Evolutionary conservation across 805 yeast genomes (phyloP).

Genomic region (Cyberlindnera mississippiensis): DNA sequence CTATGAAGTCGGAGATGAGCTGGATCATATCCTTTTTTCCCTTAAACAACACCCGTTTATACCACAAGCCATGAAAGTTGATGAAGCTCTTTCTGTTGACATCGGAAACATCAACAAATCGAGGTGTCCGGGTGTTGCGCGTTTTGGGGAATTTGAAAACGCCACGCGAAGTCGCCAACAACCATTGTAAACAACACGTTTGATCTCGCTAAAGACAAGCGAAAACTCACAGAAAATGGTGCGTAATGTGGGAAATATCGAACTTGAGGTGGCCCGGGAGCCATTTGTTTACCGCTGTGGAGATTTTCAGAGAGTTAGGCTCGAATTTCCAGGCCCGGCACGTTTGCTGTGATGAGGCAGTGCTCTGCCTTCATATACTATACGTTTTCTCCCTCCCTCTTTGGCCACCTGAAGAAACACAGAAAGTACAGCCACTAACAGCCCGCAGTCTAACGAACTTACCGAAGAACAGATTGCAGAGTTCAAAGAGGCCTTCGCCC

Average conservation of each 20-base stretch:
- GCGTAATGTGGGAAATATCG: not conserved
- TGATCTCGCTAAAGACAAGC: not conserved
- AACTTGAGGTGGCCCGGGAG: too few relatives aligned
- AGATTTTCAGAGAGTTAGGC: too few relatives aligned
- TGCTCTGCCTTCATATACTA: not conserved
- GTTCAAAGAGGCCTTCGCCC: conserved; percentile 95
- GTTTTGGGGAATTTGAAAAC: not conserved
- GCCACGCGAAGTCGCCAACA: conserved; percentile 1
- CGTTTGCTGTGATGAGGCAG: conserved; percentile 1
- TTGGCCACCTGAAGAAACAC: too few relatives aligned
- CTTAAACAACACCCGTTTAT: too few relatives aligned
- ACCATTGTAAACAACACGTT: not conserved
- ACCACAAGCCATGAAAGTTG: too few relatives aligned
- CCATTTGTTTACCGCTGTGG: too few relatives aligned
- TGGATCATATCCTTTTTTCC: not conserved
- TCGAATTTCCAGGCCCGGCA: not conserved
- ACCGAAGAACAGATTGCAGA: conserved; percentile 96
- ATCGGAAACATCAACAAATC: not conserved
- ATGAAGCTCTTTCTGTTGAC: too few relatives aligned
- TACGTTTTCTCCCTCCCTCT: too few relatives aligned
- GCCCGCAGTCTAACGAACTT: conserved; percentile 53
- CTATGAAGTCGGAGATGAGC: not conserved
- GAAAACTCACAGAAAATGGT: not conserved
- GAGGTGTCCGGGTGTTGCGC: conserved; percentile 4
- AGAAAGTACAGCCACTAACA: too few relatives aligned